phyloP scores from a whole-genome alignment of 257 asterid species.

The Solanum boliviense region DNA sequence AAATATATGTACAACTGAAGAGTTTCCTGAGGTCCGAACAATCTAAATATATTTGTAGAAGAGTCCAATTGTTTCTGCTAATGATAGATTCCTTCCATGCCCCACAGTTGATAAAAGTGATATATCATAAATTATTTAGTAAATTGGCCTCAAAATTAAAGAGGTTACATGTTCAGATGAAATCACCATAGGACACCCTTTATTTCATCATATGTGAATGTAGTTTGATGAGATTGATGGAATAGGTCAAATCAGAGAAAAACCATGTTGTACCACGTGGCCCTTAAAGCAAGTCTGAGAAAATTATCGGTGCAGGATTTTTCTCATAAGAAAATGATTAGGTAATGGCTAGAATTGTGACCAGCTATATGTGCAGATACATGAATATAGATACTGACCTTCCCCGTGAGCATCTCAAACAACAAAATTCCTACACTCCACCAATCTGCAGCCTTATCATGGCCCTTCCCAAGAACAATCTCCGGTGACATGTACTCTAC shows the following conservation, averaged over 20 bases:
- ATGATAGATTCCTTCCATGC: background rate
- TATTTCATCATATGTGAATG: background rate
- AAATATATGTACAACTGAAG: background rate
- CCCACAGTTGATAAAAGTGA: background rate
- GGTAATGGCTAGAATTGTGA: background rate
- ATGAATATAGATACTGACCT: background rate
- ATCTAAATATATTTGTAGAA: background rate
- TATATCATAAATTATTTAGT: background rate
- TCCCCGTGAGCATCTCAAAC: conserved; percentile 18
- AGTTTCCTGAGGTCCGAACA: background rate
- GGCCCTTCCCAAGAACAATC: conserved; percentile 62
- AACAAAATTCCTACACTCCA: conserved; percentile 42
- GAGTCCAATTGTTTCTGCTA: background rate
- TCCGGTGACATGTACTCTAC: conserved; percentile 69
- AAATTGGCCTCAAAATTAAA: background rate
- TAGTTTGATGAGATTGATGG: background rate
- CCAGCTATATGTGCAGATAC: background rate
- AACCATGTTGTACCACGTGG: background rate
- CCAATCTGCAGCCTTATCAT: conserved; percentile 66
- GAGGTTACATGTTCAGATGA: background rate
- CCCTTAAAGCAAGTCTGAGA: background rate
- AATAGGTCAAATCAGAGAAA: background rate
- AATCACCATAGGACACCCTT: background rate
- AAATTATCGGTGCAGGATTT: background rate
- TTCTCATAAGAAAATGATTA: background rate